Evolutionary conservation across 208 protist genomes (phyloP), one percentile per base, ranked within the genome.

Genomic region (Wallacemonas collosoma): DNA sequence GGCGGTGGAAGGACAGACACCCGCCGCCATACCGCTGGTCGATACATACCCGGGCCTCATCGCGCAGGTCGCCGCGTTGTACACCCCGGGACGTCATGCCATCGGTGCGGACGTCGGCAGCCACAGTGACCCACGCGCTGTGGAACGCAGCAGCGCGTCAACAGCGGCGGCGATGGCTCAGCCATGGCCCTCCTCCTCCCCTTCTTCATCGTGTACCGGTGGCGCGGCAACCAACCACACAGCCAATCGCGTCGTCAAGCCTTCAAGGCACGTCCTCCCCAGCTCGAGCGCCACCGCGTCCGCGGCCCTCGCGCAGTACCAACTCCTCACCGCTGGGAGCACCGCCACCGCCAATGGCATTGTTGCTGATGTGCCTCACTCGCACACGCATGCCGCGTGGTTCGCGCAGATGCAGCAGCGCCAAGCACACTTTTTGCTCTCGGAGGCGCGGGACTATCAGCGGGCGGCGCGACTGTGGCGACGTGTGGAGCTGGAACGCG

Each of bases 371-470:
- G 35, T 55, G 48, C 64, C 50, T 15, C 38, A 58, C 50, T 69
- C 50, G n/a, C 38, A 40, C 48, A 41, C 48, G 48, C 60, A 65
- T 17, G 5, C 35, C 8, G 39, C 36, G 40, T 65, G 60, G 60
- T 50, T 55, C 17, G 38, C 40, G n/a, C 63, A 71, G 55, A 51
- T 51, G 51, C 72, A 58, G 72, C 72, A 50, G n/a, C 60, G 60
- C 7, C 60, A 65, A 48, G 1, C 2, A 36, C 47, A 69, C 57
- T 64, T 71, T 44, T 51, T 76, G 3, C 26, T 0, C 38, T 74
- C 35, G 35, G 75, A 80, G 70, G 75, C 70, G 15, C 51, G 66
- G 7, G 67, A 69, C 14, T 83, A 83, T 41, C 62, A 57, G 43
- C 6, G 47, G 6, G 73, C 72, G 9, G 47, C 55, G 11, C 51